phyloP scores from a whole-genome alignment of 2,329 filamentous ascomycete species.

The Colletotrichum gigasporum region DNA sequence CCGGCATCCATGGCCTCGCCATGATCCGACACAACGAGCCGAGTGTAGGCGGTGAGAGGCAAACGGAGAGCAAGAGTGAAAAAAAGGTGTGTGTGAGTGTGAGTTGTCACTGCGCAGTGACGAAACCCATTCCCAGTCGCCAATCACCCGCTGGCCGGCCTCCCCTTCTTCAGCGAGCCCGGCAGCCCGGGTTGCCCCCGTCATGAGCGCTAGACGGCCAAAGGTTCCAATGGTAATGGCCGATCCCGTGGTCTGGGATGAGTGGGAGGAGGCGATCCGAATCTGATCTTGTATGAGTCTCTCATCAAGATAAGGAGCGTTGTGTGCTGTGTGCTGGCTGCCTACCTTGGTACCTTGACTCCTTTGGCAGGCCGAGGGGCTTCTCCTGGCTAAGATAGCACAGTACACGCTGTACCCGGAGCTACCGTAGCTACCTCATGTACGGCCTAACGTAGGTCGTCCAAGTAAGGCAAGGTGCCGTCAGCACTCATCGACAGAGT shows the following conservation, averaged over 20 bases:
- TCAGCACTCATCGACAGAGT: not conserved
- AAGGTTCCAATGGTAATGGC: not conserved
- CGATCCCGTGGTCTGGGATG: not conserved
- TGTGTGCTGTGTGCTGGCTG: too few relatives aligned
- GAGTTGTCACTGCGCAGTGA: constrained; percentile 32
- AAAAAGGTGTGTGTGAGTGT: constrained; percentile 22
- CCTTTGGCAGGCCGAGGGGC: too few relatives aligned
- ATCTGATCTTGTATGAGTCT: not conserved
- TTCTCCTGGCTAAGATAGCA: too few relatives aligned
- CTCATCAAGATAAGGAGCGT: not conserved
- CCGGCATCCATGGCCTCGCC: not conserved
- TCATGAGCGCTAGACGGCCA: not conserved
- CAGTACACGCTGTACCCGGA: too few relatives aligned
- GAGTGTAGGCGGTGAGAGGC: not conserved
- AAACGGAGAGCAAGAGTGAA: not conserved
- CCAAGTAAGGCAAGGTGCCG: not conserved
- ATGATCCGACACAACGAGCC: not conserved
- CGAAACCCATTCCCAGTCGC: constrained; percentile 13
- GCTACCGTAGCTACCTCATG: too few relatives aligned
- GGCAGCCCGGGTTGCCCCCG: constrained; percentile 9
- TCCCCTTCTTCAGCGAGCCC: constrained; percentile 27
- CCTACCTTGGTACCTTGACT: too few relatives aligned
- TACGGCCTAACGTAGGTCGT: not conserved
- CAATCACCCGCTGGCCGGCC: constrained; percentile 14
- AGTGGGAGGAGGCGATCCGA: not conserved